Evolutionary conservation across 768 basidiomycete species (phyloP), one percentile per base, ranked within the genome.

Genomic region (Candolleomyces efflorescens): DNA sequence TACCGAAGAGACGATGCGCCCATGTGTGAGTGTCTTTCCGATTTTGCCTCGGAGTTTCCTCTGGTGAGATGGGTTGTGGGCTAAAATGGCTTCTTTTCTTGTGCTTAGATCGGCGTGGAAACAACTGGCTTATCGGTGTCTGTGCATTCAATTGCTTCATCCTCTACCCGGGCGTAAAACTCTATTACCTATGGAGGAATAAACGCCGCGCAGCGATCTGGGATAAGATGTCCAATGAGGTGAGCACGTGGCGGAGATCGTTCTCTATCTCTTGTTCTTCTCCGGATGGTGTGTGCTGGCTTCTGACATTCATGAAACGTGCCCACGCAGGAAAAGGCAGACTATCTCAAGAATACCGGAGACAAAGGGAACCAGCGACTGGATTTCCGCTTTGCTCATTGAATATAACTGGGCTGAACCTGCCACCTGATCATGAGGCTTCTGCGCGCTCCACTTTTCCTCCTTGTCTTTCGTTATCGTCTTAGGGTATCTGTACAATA

Each of bases 371-470:
- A 84, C 59, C 74, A 78, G 57, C 75, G 82, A 17, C 73, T 86
- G 27, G 83, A 86, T 65, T 87, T 85, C 65, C 71, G 81, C 27
- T 86, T 86, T 60, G 82, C 81, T 4, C 79, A 85, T 68, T 84
- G 68, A 62, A 7, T 5, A 32, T 32, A 32, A 7, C 5, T 32
- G 32, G 32, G n/a, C n/a, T n/a, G n/a, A n/a, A n/a, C n/a, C n/a
- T n/a, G n/a, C n/a, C n/a, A n/a, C n/a, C n/a, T n/a, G n/a, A n/a
- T n/a, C n/a, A n/a, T n/a, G n/a, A n/a, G n/a, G n/a, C n/a, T n/a
- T n/a, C n/a, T n/a, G n/a, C n/a, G n/a, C n/a, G n/a, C n/a, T n/a
- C n/a, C n/a, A n/a, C n/a, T n/a, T n/a, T n/a, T n/a, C n/a, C n/a
- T n/a, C n/a, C n/a, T n/a, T n/a, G n/a, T n/a, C n/a, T n/a, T n/a